phyloP scores from a whole-genome alignment of 306 rosid genomes.

The Neltuma alba region DNA sequence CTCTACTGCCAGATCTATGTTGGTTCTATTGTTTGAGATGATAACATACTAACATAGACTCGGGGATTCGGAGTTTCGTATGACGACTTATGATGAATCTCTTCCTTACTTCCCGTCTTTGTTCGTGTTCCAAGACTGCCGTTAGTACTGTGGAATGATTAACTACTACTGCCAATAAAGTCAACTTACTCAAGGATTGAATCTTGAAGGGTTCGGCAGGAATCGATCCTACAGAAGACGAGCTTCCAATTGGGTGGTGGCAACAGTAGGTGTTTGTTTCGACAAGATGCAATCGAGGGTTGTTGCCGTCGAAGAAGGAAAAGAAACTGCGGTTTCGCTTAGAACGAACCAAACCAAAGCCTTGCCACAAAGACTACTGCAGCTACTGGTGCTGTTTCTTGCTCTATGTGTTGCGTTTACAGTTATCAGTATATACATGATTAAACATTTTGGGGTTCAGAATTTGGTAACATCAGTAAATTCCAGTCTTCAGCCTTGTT shows the following conservation, averaged over 20 bases:
- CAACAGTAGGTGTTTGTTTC: not conserved
- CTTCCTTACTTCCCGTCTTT: slow-evolving; percentile 4
- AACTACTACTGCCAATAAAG: not conserved
- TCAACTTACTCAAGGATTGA: not conserved
- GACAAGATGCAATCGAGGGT: slow-evolving; percentile 76
- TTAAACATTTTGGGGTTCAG: slow-evolving; percentile 76
- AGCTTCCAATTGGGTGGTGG: slow-evolving; percentile 9
- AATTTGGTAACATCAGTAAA: slow-evolving; percentile 50
- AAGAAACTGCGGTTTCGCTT: slow-evolving; percentile 45
- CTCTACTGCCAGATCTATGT: slow-evolving; percentile 39
- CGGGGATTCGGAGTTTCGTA: not conserved
- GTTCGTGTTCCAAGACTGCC: not conserved
- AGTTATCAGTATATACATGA: slow-evolving; percentile 61
- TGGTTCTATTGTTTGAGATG: not conserved
- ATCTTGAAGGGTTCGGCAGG: not conserved
- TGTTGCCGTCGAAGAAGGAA: slow-evolving; percentile 75
- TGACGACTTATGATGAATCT: slow-evolving; percentile 8
- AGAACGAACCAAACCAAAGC: slow-evolving; percentile 61
- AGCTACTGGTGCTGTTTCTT: slow-evolving; percentile 64
- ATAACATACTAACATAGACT: not conserved
- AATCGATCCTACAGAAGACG: not conserved
- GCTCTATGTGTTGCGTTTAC: slow-evolving; percentile 69
- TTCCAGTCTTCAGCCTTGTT: slow-evolving; percentile 70
- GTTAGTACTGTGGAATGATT: slow-evolving; percentile 1
- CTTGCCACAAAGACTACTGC: slow-evolving; percentile 63